Percentiles rank a stretch among this genome's conserved stretches.
Evolutionary conservation across 805 yeast species (phyloP).

Genomic region (Scheffersomyces coipomensis): DNA sequence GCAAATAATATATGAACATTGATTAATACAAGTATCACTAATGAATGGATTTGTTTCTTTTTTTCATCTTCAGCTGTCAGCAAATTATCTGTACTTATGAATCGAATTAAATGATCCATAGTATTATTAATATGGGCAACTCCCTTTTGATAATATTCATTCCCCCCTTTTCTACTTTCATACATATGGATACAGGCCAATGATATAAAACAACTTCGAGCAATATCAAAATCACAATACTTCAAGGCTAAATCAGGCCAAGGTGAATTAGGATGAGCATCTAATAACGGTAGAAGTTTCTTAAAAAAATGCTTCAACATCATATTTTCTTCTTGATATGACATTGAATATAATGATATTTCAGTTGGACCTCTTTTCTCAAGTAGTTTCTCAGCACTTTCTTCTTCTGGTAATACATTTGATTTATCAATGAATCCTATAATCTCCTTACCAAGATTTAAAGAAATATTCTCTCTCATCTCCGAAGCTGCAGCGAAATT

Average conservation of each 20-base stretch:
- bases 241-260: slow-evolving; percentile 60
- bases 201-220: slow-evolving; percentile 57
- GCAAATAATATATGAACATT: slow-evolving; percentile 56
- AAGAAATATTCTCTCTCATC: neutral
- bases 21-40: slow-evolving; percentile 48
- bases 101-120: slow-evolving; percentile 52
- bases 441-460: slow-evolving; percentile 3
- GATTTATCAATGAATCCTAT: slow-evolving; percentile 5
- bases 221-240: slow-evolving; percentile 57
- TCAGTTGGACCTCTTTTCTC: neutral
- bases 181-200: slow-evolving; percentile 58
- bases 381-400: neutral
- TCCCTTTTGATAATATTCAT: slow-evolving; percentile 51
- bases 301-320: slow-evolving; percentile 57
- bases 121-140: slow-evolving; percentile 54
- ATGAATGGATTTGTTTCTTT: slow-evolving; percentile 20
- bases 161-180: slow-evolving; percentile 48
- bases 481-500: neutral
- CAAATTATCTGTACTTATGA: slow-evolving; percentile 19
- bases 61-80: slow-evolving; percentile 7
- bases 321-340: slow-evolving; percentile 51
- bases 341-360: slow-evolving; percentile 14
- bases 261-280: slow-evolving; percentile 60
- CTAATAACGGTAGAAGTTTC: slow-evolving; percentile 50
- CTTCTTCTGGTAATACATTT: neutral